Evolutionary conservation across 257 asterid genomes (phyloP).

Genomic region (Plectranthus barbatus): DNA sequence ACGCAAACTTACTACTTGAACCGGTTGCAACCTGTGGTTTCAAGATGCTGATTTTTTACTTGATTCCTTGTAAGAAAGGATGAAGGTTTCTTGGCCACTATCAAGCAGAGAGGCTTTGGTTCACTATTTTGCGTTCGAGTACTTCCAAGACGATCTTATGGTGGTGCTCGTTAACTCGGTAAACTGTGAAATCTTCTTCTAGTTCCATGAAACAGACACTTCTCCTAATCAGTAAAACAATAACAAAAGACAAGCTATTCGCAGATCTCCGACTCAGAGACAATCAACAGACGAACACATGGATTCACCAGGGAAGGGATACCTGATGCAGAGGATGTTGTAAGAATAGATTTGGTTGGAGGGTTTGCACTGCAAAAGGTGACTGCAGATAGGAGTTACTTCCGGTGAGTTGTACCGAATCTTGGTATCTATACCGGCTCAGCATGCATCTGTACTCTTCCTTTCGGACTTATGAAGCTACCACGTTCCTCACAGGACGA

Average conservation of each 20-base stretch:
- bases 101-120: slow-evolving; percentile 69
- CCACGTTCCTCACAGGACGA: slow-evolving; percentile 36
- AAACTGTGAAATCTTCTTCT: slow-evolving; percentile 6
- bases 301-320: slow-evolving; percentile 56
- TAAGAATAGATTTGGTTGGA: slow-evolving; percentile 76
- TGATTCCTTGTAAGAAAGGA: slow-evolving; percentile 71
- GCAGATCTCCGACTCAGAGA: slow-evolving; percentile 67
- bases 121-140: slow-evolving; percentile 61
- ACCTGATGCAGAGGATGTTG: slow-evolving; percentile 54
- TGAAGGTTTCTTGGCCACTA: slow-evolving; percentile 88
- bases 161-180: slow-evolving; percentile 79
- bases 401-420: slow-evolving; percentile 41
- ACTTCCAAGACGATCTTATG: slow-evolving; percentile 59
- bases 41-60: slow-evolving; percentile 22
- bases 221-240: neutral
- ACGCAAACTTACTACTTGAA: neutral
- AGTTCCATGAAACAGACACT: neutral
- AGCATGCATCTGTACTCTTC: neutral
- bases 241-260: neutral
- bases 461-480: neutral
- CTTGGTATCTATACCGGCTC: neutral
- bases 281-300: slow-evolving; percentile 35
- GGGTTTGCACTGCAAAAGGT: slow-evolving; percentile 77
- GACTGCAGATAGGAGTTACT: slow-evolving; percentile 49
- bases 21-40: neutral